Conservation (phyloP, 192 early-diverging fungal genomes). For the Funneliformis mosseae region DNA sequence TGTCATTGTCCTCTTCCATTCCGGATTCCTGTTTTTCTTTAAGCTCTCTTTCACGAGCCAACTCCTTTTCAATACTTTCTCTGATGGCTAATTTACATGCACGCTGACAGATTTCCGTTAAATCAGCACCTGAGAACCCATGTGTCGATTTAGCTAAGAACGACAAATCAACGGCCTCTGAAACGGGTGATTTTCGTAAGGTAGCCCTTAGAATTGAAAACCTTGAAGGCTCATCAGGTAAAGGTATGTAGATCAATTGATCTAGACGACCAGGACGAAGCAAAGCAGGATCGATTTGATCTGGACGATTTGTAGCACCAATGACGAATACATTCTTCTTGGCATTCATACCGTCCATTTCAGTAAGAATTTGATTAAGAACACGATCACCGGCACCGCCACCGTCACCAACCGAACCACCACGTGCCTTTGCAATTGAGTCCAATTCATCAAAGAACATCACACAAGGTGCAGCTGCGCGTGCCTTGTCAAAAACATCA, state of each 20-base stretch:
- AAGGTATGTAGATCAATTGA: slow-evolving; percentile 97
- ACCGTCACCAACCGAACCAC: slow-evolving; percentile 65
- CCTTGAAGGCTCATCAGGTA: slow-evolving; percentile 90
- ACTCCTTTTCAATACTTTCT: slow-evolving; percentile 91
- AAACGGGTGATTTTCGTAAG: slow-evolving; percentile 92
- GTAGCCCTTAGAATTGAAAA: slow-evolving; percentile 80
- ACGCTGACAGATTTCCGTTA: slow-evolving; percentile 98
- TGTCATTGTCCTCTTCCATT: slow-evolving; percentile 69
- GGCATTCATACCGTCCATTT: slow-evolving; percentile 99
- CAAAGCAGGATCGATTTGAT: slow-evolving; percentile 97
- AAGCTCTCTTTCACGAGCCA: slow-evolving; percentile 68
- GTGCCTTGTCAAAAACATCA: slow-evolving; percentile 98
- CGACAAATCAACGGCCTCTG: slow-evolving; percentile 74
- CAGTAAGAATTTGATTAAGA: slow-evolving; percentile 97
- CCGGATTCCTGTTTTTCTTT: slow-evolving; percentile 68
- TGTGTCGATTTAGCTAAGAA: slow-evolving; percentile 88
- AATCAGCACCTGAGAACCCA: slow-evolving; percentile 97
- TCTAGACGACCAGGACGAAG: slow-evolving; percentile 98
- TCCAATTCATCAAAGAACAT: slow-evolving; percentile 99
- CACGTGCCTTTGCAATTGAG: slow-evolving; percentile 96
- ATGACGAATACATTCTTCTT: slow-evolving; percentile 99
- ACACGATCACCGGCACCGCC: slow-evolving; percentile 95
- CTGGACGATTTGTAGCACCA: slow-evolving; percentile 98
- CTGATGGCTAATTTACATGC: slow-evolving; percentile 97
- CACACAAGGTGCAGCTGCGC: slow-evolving; percentile 96